A percentile compares a stretch with the other conserved stretches of the same genome.
phyloP scores from a whole-genome alignment of 1,139 yeast species.

The Kodamaea fungicola region DNA sequence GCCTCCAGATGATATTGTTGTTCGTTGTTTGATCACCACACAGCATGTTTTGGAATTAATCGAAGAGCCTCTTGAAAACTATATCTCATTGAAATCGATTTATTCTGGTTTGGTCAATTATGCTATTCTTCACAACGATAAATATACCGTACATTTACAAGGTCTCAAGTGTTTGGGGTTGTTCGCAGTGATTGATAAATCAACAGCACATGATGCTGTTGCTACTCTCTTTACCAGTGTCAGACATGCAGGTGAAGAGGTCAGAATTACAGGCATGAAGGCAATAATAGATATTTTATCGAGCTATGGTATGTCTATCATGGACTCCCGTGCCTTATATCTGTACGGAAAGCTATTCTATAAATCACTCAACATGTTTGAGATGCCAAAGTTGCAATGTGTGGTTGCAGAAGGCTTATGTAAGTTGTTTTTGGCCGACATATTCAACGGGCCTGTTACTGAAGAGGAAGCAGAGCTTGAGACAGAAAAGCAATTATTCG shows the following conservation, averaged over 20 bases:
- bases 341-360: conserved; percentile 61
- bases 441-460: conserved; percentile 46
- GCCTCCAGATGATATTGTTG: conserved; percentile 48
- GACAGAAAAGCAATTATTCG: conserved; percentile 50
- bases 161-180: conserved; percentile 80
- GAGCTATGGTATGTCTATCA: conserved; percentile 66
- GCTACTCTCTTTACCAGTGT: conserved; percentile 13
- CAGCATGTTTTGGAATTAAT: conserved; percentile 69
- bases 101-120: conserved; percentile 80
- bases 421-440: conserved; percentile 76
- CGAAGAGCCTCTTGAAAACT: conserved; percentile 61
- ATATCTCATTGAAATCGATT: conserved; percentile 68
- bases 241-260: conserved; percentile 42
- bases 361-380: conserved; percentile 57
- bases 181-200: conserved; percentile 66
- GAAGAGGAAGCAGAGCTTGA: conserved; percentile 20
- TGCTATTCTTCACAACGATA: conserved; percentile 62
- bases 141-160: conserved; percentile 54
- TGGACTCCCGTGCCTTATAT: conserved; percentile 39
- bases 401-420: conserved; percentile 85
- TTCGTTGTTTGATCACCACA: conserved; percentile 68
- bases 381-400: conserved; percentile 67
- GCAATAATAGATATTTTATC: conserved; percentile 77
- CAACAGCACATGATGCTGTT: conserved; percentile 15
- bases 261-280: conserved; percentile 61